phyloP scores from a whole-genome alignment of 768 basidiomycete genomes.

The Naganishia vaughanmartiniae region DNA sequence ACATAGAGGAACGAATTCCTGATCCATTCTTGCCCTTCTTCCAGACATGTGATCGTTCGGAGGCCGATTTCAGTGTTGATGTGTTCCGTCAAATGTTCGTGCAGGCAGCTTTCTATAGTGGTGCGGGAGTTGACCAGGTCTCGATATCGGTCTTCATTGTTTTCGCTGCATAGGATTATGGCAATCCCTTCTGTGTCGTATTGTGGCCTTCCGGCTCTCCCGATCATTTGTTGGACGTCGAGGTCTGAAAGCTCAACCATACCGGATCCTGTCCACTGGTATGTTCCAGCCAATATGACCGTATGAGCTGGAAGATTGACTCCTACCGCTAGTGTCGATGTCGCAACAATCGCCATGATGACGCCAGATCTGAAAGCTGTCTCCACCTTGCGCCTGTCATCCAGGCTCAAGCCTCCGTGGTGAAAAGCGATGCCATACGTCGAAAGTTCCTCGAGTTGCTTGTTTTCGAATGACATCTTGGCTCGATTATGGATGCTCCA shows the following conservation, averaged over 20 bases:
- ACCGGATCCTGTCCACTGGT: conserved; percentile 67
- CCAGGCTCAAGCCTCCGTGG: conserved; percentile 76
- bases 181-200: conserved; percentile 61
- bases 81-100: conserved; percentile 80
- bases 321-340: conserved; percentile 91
- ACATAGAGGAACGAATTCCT: conserved; percentile 80
- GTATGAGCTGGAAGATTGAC: conserved; percentile 94
- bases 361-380: conserved; percentile 65
- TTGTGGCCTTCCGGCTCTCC: conserved; percentile 90
- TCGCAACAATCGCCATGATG: conserved; percentile 71
- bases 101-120: conserved; percentile 72
- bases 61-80: conserved; percentile 90
- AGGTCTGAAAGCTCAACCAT: conserved; percentile 83
- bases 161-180: conserved; percentile 20
- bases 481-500: conserved; percentile 8
- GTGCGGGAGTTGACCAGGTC: conserved; percentile 40
- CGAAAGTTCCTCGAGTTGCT: conserved; percentile 68
- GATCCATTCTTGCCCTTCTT: conserved; percentile 73
- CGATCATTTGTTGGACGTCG: conserved; percentile 84
- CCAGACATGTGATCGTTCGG: conserved; percentile 69
- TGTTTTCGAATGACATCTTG: conserved; percentile 61
- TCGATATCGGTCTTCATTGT: conserved; percentile 31
- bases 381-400: conserved; percentile 74
- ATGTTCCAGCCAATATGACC: conserved; percentile 89
- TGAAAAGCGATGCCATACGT: conserved; percentile 78